Conservation (phyloP, 352 stramenopile genomes). For the Blastocystis sp. region DNA sequence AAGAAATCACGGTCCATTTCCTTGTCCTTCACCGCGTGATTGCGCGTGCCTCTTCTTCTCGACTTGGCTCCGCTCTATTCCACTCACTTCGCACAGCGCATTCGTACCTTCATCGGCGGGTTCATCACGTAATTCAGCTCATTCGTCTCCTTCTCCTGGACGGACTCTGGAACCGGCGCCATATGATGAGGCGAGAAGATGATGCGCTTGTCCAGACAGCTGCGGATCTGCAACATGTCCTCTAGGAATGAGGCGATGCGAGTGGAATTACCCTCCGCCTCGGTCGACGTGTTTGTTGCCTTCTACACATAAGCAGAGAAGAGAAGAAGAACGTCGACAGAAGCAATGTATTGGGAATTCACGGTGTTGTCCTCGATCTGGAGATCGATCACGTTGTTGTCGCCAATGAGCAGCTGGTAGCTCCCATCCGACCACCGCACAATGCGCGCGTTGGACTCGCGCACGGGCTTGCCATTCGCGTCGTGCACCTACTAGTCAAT, state of each 20-base stretch:
- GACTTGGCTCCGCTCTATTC: constrained; percentile 19
- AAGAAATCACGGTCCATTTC: constrained; percentile 47
- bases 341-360: constrained; percentile 43
- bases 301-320: constrained; percentile 8
- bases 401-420: constrained; percentile 50
- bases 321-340: constrained; percentile 7
- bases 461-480: constrained; percentile 32
- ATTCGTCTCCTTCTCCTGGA: constrained; percentile 14
- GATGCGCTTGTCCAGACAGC: constrained; percentile 19
- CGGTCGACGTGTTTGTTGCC: constrained; percentile 34
- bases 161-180: constrained; percentile 19
- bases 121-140: constrained; percentile 50
- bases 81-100: not conserved
- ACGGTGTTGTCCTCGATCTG: constrained; percentile 45
- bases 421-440: constrained; percentile 56
- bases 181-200: constrained; percentile 19
- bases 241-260: not conserved
- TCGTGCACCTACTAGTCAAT: constrained; percentile 25
- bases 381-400: constrained; percentile 57
- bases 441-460: constrained; percentile 53
- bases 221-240: constrained; percentile 27
- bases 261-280: not conserved
- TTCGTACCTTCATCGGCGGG: constrained; percentile 23
- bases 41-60: constrained; percentile 20
- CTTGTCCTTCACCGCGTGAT: constrained; percentile 45